phyloP scores from a whole-genome alignment of 2,329 filamentous ascomycete species.

The Phoma sp. region DNA sequence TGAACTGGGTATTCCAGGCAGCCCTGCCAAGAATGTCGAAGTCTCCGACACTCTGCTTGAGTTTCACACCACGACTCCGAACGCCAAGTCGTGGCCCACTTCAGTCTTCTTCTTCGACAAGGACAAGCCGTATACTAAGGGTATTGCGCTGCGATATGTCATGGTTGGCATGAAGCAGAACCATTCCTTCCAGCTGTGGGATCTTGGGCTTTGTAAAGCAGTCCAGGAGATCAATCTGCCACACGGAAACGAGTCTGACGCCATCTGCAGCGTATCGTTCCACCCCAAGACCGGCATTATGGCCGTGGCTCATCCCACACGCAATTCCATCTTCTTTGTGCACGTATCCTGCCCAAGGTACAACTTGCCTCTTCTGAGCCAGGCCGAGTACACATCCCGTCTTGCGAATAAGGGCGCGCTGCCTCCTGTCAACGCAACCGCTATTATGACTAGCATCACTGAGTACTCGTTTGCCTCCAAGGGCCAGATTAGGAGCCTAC shows the following conservation, averaged over 20 bases:
- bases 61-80: constrained; percentile 82
- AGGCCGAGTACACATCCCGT: constrained; percentile 85
- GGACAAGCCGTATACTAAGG: constrained; percentile 88
- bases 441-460: constrained; percentile 94
- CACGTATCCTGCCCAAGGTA: constrained; percentile 95
- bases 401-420: constrained; percentile 65
- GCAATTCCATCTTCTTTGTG: constrained; percentile 97
- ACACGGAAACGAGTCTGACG: constrained; percentile 93
- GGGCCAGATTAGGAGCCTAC: constrained; percentile 85
- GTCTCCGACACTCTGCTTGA: constrained; percentile 87
- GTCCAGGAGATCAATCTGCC: constrained; percentile 97
- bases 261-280: constrained; percentile 97
- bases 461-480: constrained; percentile 92
- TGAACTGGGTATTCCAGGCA: constrained; percentile 51
- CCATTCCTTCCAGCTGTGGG: constrained; percentile 97
- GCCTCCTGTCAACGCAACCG: constrained; percentile 89
- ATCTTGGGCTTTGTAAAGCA: constrained; percentile 90
- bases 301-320: constrained; percentile 91
- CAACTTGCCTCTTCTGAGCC: constrained; percentile 77
- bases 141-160: constrained; percentile 89
- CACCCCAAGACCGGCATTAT: constrained; percentile 92
- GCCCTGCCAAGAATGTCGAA: constrained; percentile 65
- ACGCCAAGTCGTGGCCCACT: constrained; percentile 95
- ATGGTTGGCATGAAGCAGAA: constrained; percentile 99
- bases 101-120: constrained; percentile 97